phyloP scores from a whole-genome alignment of 83 land plant genomes.

The Picea abies region DNA sequence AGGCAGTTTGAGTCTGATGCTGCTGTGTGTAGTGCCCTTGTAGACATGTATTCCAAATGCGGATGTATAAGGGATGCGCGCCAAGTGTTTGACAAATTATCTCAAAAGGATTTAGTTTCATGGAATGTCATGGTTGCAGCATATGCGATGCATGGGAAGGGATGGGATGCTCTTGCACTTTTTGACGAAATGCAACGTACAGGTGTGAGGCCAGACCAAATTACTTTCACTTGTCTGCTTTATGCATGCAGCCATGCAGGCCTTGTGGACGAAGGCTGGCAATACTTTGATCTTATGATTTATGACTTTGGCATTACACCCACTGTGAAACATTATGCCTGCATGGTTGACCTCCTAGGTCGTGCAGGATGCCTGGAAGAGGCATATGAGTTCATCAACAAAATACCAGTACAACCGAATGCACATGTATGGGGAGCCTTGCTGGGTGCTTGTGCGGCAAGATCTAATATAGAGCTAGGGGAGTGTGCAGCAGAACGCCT shows the following conservation, averaged over 20 bases:
- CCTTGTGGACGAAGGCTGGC: slow-evolving; percentile 35
- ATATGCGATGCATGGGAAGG: slow-evolving; percentile 40
- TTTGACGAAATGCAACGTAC: slow-evolving; percentile 27
- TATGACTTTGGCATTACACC: slow-evolving; percentile 27
- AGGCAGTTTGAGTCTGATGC: slow-evolving; percentile 8
- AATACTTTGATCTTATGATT: slow-evolving; percentile 32
- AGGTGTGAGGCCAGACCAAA: slow-evolving; percentile 28
- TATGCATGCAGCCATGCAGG: slow-evolving; percentile 48
- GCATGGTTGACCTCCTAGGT: slow-evolving; percentile 41
- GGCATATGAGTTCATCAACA: slow-evolving; percentile 39
- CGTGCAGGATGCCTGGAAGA: slow-evolving; percentile 31
- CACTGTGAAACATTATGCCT: slow-evolving; percentile 38
- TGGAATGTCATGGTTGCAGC: slow-evolving; percentile 38
- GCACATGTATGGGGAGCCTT: slow-evolving; percentile 45
- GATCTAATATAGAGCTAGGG: slow-evolving; percentile 33
- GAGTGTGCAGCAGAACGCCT: slow-evolving; percentile 39
- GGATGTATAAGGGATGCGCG: slow-evolving; percentile 24
- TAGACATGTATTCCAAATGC: slow-evolving; percentile 52
- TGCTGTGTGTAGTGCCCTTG: slow-evolving; percentile 37
- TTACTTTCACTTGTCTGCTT: slow-evolving; percentile 41
- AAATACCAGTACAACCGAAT: slow-evolving; percentile 22
- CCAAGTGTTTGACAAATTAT: slow-evolving; percentile 19
- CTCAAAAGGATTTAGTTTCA: slow-evolving; percentile 7
- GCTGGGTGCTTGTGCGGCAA: slow-evolving; percentile 35
- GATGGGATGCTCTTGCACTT: slow-evolving; percentile 27